Evolutionary conservation across 202 grass and related monocot genomes (phyloP).

Genomic region (Schoenoplectus tabernaemontani): DNA sequence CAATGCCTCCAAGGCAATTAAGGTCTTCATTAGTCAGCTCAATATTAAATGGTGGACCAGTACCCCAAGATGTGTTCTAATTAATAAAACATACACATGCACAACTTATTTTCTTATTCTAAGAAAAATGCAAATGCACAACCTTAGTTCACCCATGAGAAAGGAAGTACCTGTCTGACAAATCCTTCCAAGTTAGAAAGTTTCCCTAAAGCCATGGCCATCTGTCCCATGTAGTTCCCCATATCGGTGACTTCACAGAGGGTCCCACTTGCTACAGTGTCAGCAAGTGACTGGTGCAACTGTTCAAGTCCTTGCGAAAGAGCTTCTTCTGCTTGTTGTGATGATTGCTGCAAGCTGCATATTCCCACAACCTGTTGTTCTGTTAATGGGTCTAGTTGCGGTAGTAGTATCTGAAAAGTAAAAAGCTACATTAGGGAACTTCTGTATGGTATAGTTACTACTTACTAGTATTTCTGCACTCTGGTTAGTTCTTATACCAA

Average conservation of each 20-base stretch:
- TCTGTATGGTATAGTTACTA: no score
- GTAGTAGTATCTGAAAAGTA: conserved; percentile 43
- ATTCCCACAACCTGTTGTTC: conserved; percentile 74
- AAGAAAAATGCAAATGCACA: no score
- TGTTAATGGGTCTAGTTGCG: conserved; percentile 73
- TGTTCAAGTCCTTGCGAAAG: conserved; percentile 87
- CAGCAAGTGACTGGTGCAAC: conserved; percentile 57
- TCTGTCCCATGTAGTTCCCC: conserved; percentile 69
- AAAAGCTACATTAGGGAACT: neutral
- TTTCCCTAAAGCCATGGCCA: conserved; percentile 73
- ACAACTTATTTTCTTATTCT: no score
- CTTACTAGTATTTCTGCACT: neutral
- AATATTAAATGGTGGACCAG: no score
- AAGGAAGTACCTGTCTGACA: conserved; percentile 76
- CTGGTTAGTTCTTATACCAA: neutral
- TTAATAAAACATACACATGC: neutral
- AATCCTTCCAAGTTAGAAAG: conserved; percentile 78
- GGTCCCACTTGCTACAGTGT: conserved; percentile 43
- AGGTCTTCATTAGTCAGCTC: no score
- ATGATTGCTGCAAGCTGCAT: conserved; percentile 65
- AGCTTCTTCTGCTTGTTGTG: conserved; percentile 90
- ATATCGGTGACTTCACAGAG: conserved; percentile 31
- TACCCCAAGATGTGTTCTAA: neutral
- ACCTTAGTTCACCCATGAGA: no score
- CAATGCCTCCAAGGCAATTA: no score